Base-by-base conservation (phyloP, 257 asterid genomes). In the Solanum dulcamara region DNA sequence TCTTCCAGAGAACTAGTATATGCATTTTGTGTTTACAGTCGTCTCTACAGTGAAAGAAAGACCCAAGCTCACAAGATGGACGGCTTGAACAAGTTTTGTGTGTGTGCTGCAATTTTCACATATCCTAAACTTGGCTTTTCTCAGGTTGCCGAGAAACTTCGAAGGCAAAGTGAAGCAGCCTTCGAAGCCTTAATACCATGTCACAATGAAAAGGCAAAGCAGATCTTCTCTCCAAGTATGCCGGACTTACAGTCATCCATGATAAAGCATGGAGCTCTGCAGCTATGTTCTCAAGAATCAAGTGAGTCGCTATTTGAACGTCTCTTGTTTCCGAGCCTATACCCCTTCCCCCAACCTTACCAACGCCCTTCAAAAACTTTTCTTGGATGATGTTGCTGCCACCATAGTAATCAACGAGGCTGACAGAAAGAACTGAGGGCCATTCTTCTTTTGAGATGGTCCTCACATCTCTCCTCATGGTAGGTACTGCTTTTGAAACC, bases 221-320 rank as follows among this genome's bases (percentile, higher is more conserved):
- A 0, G 98, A 89, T 87, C 99, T 90, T 88, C 99, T 90, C 44
- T 97, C 98, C 90, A 94, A 84, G 89, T 97, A 97, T 0, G 97
- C 94, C 2, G 99, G 99, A 59, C 98, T 93, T 15, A 89, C 94
- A 2, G 99, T 95, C 99, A 97, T 91, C 99, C 99, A 97, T 3
- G 99, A 97, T 83, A 97, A 77, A n/a, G 98, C 97, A 42, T 97
- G 98, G 85, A 97, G 98, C 87, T 97, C 99, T 2, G 99, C 99
- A 15, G 98, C 97, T 84, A 93, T 89, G 15, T 89, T 62, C 88
- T 97, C 98, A 5, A 97, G 91, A 81, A 97, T 92, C 38, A 91
- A 35, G 85, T 93, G 98, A 1, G 92, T 91, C 85, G 93, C 98
- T 60, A 84, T 89, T 86, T 95, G 97, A 13, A 91, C 86, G 67